Evolutionary conservation across 305 asterid species (phyloP), one percentile per base, ranked within the genome.

Genomic region (Solanum hybrid): DNA sequence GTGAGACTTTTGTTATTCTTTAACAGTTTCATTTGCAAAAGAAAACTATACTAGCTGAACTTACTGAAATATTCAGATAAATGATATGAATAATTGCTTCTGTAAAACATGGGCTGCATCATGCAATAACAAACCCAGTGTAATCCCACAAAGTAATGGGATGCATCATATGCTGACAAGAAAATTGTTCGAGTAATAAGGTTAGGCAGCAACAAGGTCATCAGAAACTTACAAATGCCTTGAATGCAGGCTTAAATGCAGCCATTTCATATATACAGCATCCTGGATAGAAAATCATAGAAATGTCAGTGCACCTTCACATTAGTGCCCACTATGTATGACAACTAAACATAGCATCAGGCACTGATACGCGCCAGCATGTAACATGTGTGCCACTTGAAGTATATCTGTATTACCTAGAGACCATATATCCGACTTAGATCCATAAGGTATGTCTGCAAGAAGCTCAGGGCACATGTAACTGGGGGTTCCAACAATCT

Each of bases 401-500:
- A 29, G 78, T 73, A 20, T 34, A 37, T 40, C 64, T 88, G 72
- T 89, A 92, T 92, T 95, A 97, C 99, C 99, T 77, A 97, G 94
- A 89, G 99, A 97, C 99, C 99, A 97, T 82, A 97, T 94, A 89
- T 96, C 99, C n/a, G 99, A 97, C 93, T 97, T 97, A n/a, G 97
- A 96, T 88, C 99, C 99, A 91, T 97, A 97, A 35, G 99, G 99
- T 90, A 96, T 95, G 92, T 95, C 99, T 60, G 98, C 97, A 90
- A 97, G 99, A 89, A 97, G 96, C 95, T 97, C 99, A 88, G 99
- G 99, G 91, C 99, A 97, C 98, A 97, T 97, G 89, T 96, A 97
- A 94, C 98, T 97, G 88, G 99, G 98, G 87, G 99, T 96, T 89
- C 99, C 99, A 87, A 97, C 99, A 90, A 97, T 95, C 98, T 97